Conservation (phyloP, 2,329 filamentous ascomycete species). For the Aspergillus thermomutatus region DNA sequence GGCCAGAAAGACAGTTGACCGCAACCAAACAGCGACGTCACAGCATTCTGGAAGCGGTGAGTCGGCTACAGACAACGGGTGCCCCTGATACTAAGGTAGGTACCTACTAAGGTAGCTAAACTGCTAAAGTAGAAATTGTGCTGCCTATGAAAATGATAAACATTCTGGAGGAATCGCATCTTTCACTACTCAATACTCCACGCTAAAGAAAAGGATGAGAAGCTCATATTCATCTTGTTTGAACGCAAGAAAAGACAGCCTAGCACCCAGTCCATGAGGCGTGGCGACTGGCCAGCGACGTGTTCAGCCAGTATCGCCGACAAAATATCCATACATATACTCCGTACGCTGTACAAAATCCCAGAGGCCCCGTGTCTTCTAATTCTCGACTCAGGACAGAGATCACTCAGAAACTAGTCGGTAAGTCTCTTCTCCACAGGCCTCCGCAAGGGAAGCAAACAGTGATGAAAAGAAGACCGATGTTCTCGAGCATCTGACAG, state of each 20-base stretch:
- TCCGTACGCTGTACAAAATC: too few relatives aligned
- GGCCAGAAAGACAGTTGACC: neutral
- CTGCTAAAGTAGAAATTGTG: too few relatives aligned
- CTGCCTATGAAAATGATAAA: too few relatives aligned
- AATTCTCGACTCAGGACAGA: neutral
- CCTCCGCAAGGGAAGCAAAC: slow-evolving; percentile 33
- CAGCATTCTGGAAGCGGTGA: neutral
- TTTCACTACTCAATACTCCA: neutral
- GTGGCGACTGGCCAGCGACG: too few relatives aligned
- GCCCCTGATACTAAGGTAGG: neutral
- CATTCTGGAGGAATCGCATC: too few relatives aligned
- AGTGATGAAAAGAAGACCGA: slow-evolving; percentile 40
- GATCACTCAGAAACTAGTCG: neutral
- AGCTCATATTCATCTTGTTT: neutral
- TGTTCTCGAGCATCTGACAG: neutral
- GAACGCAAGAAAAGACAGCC: neutral
- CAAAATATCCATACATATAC: too few relatives aligned
- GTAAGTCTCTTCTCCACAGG: slow-evolving; percentile 36
- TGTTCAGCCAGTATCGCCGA: too few relatives aligned
- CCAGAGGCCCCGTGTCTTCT: too few relatives aligned
- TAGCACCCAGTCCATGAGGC: too few relatives aligned
- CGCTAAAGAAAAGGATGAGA: neutral
- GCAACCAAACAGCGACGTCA: neutral
- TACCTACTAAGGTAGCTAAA: too few relatives aligned
- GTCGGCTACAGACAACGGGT: neutral